Conservation (phyloP, 352 stramenopile genomes). For the Phytopythium chamaehyphon region DNA sequence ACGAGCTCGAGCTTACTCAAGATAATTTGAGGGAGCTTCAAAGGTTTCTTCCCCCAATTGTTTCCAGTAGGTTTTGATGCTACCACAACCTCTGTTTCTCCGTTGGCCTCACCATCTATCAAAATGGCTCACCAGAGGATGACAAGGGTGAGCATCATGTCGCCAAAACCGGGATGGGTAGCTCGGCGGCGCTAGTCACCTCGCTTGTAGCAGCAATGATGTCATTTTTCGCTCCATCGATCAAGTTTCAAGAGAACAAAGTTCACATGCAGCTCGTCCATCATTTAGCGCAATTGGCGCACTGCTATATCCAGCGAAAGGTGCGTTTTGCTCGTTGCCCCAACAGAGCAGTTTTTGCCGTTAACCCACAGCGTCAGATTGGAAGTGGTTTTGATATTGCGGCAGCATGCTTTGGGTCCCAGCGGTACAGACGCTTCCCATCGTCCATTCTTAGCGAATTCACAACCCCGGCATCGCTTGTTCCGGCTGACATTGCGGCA, state of each 20-base stretch:
- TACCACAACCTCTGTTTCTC: too few relatives aligned
- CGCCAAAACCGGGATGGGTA: constrained; percentile 96
- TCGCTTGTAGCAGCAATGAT: constrained; percentile 91
- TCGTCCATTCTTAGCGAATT: constrained; percentile 52
- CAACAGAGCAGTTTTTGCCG: too few relatives aligned
- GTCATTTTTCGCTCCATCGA: constrained; percentile 69
- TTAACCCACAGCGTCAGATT: constrained; percentile 43
- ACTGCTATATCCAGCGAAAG: constrained; percentile 96
- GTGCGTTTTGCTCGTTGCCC: too few relatives aligned
- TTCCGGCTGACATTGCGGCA: constrained; percentile 44
- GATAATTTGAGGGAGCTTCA: constrained; percentile 71
- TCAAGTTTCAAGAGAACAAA: constrained; percentile 13
- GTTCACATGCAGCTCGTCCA: constrained; percentile 73
- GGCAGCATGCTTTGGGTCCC: constrained; percentile 91
- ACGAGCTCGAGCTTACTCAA: constrained; percentile 48
- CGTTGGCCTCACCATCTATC: too few relatives aligned
- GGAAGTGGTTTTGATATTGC: constrained; percentile 97
- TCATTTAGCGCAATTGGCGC: constrained; percentile 93
- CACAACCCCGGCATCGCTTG: constrained; percentile 39
- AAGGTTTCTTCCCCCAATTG: constrained; percentile 76
- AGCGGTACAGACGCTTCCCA: constrained; percentile 92
- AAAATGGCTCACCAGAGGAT: constrained; percentile 17
- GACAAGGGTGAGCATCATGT: constrained; percentile 45
- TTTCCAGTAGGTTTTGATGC: constrained; percentile 27
- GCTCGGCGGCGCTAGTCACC: constrained; percentile 93